Base-by-base conservation (phyloP, 1,284 basidiomycete species). In the Marasmius tenuissimus region DNA sequence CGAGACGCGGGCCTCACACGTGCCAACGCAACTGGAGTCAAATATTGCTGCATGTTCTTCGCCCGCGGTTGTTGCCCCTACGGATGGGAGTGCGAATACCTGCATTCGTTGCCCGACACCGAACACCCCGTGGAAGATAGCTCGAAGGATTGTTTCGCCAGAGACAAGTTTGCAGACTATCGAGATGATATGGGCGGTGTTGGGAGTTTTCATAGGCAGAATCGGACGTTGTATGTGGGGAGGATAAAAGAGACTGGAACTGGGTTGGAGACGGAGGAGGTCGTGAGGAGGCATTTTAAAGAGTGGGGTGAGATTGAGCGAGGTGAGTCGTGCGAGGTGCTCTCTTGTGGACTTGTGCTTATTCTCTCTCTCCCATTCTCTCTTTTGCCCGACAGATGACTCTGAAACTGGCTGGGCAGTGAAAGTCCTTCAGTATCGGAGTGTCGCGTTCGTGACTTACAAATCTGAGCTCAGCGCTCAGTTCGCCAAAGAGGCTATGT, bases 181-280 rank as follows among this genome's bases (percentile, higher is more conserved):
- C 83, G 97, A 66, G 97, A 99, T 74, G 97, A 99, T 76, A 99
- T 99, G 97, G 97, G 97, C 68, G 97, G 97, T 74, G 97, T 98
- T 27, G 97, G 97, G 20, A 94, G 93, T 60, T 98, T 99, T 78
- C 93, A 91, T 71, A 81, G 96, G 47, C 88, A 95, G 73, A 99
- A 99, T 74, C 81, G 96, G 63, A 99, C 97, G 49, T 75, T 99
- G 18, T 99, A 99, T 73, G 88, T 99, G 51, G 97, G 96, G 1
- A 85, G 95, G 65, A 95, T 99, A 67, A 92, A 92, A 72, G 96
- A 97, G 80, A 94, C 90, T 1, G 93, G 93, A 0, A 89, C 85
- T 58, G 94, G 93, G 12, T 80, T 83, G 9, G 94, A 97, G 75
- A 96, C 94, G 20, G 93, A 97, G 76, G 93, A 96, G 72, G 89